Conservation (phyloP, 805 yeast genomes). For the Kodamaea jinghongensis region DNA sequence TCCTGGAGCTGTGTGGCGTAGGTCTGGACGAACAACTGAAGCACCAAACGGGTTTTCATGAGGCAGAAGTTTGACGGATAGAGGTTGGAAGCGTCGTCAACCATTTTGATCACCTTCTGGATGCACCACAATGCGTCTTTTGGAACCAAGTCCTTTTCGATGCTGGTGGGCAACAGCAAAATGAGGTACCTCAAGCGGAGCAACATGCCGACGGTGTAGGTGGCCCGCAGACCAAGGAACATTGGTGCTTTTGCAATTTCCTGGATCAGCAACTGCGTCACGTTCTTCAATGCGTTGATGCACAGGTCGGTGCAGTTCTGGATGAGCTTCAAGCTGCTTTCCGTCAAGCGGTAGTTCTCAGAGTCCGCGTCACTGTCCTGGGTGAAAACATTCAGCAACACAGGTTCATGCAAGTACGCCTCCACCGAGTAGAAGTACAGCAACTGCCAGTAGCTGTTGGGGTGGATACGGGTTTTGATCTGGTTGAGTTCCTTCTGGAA, state of each 20-base stretch:
- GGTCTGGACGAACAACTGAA: conserved; percentile 59
- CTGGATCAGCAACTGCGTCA: conserved; percentile 41
- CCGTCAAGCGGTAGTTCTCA: conserved; percentile 17
- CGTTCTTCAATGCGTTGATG: conserved; percentile 48
- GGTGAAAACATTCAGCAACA: conserved; percentile 20
- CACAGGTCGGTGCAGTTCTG: conserved; percentile 54
- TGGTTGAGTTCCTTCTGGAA: conserved; percentile 47
- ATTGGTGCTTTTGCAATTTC: conserved; percentile 57
- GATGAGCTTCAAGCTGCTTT: conserved; percentile 40
- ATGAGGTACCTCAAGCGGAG: conserved; percentile 54
- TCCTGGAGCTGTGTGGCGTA: conserved; percentile 53
- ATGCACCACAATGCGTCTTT: conserved; percentile 38
- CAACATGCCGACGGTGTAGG: conserved; percentile 66
- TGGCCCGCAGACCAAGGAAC: conserved; percentile 52
- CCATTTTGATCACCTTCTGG: conserved; percentile 25
- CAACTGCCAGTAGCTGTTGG: conserved; percentile 40
- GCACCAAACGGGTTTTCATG: conserved; percentile 52
- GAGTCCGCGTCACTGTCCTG: neutral
- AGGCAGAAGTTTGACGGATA: conserved; percentile 46
- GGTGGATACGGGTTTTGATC: conserved; percentile 37
- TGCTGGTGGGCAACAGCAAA: conserved; percentile 48
- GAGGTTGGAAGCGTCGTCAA: conserved; percentile 26
- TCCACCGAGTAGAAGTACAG: conserved; percentile 61
- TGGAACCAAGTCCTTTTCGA: conserved; percentile 48
- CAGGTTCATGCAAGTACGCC: conserved; percentile 64